Evolutionary conservation across 2,329 filamentous ascomycete species (phyloP).

Genomic region (Leptographium radiaticola): DNA sequence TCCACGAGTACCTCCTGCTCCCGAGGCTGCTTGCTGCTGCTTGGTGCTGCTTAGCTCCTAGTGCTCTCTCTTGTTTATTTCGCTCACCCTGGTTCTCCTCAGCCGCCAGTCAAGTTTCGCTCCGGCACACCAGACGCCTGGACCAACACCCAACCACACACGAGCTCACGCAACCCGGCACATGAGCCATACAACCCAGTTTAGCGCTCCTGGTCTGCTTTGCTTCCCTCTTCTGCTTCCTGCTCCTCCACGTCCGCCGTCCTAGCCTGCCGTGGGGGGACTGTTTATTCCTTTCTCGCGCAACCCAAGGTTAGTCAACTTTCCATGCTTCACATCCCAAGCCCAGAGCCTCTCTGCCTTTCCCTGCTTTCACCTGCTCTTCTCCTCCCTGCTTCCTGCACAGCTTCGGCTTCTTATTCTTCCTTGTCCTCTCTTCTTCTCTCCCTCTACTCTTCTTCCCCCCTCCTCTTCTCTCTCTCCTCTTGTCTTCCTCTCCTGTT

Average conservation of each 20-base stretch:
- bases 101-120: conserved; percentile 5
- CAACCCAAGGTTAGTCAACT: neutral
- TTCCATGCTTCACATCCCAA: neutral
- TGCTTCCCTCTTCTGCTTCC: neutral
- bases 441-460: neutral
- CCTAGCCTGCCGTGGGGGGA: conserved; percentile 1
- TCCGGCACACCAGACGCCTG: conserved; percentile 4
- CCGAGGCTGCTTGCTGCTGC: neutral
- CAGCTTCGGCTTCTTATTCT: neutral
- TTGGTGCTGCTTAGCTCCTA: neutral
- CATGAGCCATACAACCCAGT: neutral
- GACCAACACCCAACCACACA: neutral
- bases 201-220: neutral
- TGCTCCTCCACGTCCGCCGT: conserved; percentile 4
- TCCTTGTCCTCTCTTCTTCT: neutral
- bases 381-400: neutral
- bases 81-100: neutral
- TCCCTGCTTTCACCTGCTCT: neutral
- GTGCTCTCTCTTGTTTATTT: conserved; percentile 1
- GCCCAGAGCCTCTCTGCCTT: neutral
- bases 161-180: conserved; percentile 2
- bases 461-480: neutral
- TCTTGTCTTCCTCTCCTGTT: neutral
- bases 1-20: neutral
- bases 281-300: neutral